phyloP scores from a whole-genome alignment of 768 basidiomycete species.

The Sistotremastrum suecicum region DNA sequence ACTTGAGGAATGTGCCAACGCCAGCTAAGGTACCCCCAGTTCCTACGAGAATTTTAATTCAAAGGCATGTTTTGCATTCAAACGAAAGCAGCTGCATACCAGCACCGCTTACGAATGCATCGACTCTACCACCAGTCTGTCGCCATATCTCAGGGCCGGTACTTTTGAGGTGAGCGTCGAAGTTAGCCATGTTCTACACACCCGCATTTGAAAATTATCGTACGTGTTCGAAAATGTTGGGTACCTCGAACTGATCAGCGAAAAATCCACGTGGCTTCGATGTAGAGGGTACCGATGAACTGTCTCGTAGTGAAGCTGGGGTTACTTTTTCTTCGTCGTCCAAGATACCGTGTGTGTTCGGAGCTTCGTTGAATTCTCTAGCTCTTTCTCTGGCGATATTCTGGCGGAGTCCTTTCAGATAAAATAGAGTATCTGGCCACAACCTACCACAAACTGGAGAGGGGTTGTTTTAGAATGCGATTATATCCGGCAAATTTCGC shows the following conservation, averaged over 20 bases:
- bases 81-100: conserved; percentile 27
- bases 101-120: conserved; percentile 85
- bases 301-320: no score
- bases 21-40: conserved; percentile 95
- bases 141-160: conserved; percentile 95
- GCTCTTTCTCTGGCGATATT: conserved; percentile 82
- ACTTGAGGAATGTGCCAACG: conserved; percentile 65
- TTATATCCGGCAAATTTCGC: conserved; percentile 5
- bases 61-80: neutral
- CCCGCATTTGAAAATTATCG: no score
- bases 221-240: neutral
- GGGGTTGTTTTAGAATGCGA: neutral
- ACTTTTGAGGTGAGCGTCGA: conserved; percentile 72
- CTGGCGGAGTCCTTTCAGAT: conserved; percentile 21
- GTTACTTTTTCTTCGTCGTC: no score
- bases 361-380: conserved; percentile 41
- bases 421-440: no score
- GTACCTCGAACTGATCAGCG: conserved; percentile 88
- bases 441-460: no score
- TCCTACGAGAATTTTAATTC: conserved; percentile 26
- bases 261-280: conserved; percentile 70
- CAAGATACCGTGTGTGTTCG: no score
- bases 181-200: conserved; percentile 72
- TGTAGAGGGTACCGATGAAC: no score
- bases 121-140: conserved; percentile 70